Evolutionary conservation across 1,284 basidiomycete species (phyloP).

Genomic region (Ceratobasidium sp.): DNA sequence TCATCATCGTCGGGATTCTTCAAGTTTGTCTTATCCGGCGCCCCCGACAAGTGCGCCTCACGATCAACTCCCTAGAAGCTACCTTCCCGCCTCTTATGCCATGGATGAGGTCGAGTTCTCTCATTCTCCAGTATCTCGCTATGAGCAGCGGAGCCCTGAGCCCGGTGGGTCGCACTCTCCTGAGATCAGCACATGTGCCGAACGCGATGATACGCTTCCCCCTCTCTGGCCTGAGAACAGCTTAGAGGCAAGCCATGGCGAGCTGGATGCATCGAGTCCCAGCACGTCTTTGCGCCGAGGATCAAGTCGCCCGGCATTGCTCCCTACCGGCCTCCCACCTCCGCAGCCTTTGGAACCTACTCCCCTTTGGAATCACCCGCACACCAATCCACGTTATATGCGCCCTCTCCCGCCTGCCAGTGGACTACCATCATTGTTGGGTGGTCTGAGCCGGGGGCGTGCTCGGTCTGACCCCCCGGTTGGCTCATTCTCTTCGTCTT

Average conservation of each 20-base stretch:
- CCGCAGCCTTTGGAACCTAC: conserved; percentile 32
- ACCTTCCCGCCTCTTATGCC: background rate
- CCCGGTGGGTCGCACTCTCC: conserved; percentile 23
- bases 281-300: background rate
- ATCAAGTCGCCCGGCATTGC: background rate
- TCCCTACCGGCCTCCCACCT: conserved; percentile 32
- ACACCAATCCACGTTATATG: conserved; percentile 38
- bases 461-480: conserved; percentile 30
- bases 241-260: background rate
- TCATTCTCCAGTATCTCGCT: background rate
- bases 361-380: conserved; percentile 28
- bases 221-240: conserved; percentile 33
- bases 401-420: conserved; percentile 17
- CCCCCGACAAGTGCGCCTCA: background rate
- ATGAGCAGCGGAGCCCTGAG: conserved; percentile 1
- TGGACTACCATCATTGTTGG: conserved; percentile 16
- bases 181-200: background rate
- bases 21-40: conserved; percentile 3
- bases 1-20: conserved; percentile 18
- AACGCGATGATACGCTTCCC: conserved; percentile 19
- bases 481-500: background rate
- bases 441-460: conserved; percentile 1
- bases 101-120: conserved; percentile 13
- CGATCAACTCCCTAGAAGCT: conserved; percentile 7
- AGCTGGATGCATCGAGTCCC: background rate